phyloP scores from a whole-genome alignment of 345 rosid species.

The Citrus maxima region DNA sequence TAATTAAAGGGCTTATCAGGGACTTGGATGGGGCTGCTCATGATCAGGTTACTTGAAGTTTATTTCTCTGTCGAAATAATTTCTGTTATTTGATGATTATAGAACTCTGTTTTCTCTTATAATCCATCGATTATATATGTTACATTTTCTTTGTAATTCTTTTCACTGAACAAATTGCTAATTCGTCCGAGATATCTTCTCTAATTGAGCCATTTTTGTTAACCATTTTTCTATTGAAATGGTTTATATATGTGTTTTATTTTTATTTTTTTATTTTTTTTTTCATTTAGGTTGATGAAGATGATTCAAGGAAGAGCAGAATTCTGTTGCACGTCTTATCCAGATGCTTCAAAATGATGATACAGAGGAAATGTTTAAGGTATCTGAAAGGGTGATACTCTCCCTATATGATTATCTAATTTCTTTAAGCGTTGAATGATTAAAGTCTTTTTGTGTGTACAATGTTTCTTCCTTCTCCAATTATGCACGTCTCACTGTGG shows the following conservation, averaged over 20 bases:
- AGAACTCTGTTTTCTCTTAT: not conserved
- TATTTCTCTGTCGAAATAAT: constrained; percentile 12
- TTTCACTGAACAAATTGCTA: not conserved
- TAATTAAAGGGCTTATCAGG: constrained; percentile 87
- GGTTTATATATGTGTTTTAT: constrained; percentile 2
- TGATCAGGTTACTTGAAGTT: constrained; percentile 56
- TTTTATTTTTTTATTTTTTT: constrained; percentile 7
- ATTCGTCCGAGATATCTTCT: not conserved
- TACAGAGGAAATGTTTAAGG: constrained; percentile 97
- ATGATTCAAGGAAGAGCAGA: constrained; percentile 96
- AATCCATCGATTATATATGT: not conserved
- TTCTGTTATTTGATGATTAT: not conserved
- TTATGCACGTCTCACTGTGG: not conserved
- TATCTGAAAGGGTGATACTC: constrained; percentile 24
- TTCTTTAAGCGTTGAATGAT: not conserved
- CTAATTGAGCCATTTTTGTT: not conserved
- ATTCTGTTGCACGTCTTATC: constrained; percentile 92
- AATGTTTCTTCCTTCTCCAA: not conserved
- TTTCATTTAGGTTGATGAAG: constrained; percentile 71
- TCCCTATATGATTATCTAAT: not conserved
- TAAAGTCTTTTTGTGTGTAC: not conserved
- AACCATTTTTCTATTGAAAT: constrained; percentile 4
- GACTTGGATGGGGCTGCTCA: constrained; percentile 67
- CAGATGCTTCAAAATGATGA: constrained; percentile 89
- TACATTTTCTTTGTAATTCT: not conserved